These are phyloP conservation scores for Penicillium coffeae DNA, from an alignment of 495 filamentous ascomycete species.

Conservation along the genomic window DNA sequence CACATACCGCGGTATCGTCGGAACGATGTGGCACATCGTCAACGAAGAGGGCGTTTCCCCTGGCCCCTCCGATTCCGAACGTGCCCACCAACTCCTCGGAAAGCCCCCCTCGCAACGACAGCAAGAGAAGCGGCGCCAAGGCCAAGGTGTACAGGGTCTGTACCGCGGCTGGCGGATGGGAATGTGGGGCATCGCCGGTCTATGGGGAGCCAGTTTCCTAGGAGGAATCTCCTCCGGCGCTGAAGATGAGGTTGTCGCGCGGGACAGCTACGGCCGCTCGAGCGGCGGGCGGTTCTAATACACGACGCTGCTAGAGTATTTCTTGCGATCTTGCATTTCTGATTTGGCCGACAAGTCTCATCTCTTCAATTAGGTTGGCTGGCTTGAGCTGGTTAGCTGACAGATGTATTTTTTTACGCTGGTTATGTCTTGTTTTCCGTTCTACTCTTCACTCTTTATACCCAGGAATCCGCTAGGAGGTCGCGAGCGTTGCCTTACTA, in stretches of 20 bases:
- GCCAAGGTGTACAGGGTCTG: slow-evolving; percentile 79
- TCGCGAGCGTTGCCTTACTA: slow-evolving; percentile 17
- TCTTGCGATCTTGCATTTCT: too few species aligned
- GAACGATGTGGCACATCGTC: slow-evolving; percentile 84
- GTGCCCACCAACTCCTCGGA: slow-evolving; percentile 32
- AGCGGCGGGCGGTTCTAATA: slow-evolving; percentile 37
- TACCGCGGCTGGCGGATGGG: slow-evolving; percentile 94
- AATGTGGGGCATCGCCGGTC: slow-evolving; percentile 89
- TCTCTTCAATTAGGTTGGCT: too few species aligned
- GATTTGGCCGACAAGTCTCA: too few species aligned
- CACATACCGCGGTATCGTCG: slow-evolving; percentile 72
- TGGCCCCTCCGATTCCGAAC: slow-evolving; percentile 27
- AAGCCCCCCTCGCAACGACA: slow-evolving; percentile 27
- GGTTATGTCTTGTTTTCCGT: slow-evolving; percentile 12
- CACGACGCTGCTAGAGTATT: too few species aligned
- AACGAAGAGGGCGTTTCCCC: slow-evolving; percentile 69
- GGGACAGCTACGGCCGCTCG: slow-evolving; percentile 22
- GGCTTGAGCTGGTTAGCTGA: too few species aligned
- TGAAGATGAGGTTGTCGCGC: slow-evolving; percentile 34
- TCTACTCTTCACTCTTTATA: slow-evolving; percentile 24
- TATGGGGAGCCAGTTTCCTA: slow-evolving; percentile 69
- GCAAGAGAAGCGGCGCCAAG: slow-evolving; percentile 51
- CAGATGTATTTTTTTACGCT: slow-evolving; percentile 5
- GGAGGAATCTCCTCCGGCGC: slow-evolving; percentile 41
- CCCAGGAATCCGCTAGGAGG: slow-evolving; percentile 21